A percentile compares a stretch with the other conserved stretches of the same genome.
These are phyloP conservation scores for Cladophialophora psammophila DNA, from an alignment of 2,329 filamentous ascomycete genomes.

Conservation along the genomic window DNA sequence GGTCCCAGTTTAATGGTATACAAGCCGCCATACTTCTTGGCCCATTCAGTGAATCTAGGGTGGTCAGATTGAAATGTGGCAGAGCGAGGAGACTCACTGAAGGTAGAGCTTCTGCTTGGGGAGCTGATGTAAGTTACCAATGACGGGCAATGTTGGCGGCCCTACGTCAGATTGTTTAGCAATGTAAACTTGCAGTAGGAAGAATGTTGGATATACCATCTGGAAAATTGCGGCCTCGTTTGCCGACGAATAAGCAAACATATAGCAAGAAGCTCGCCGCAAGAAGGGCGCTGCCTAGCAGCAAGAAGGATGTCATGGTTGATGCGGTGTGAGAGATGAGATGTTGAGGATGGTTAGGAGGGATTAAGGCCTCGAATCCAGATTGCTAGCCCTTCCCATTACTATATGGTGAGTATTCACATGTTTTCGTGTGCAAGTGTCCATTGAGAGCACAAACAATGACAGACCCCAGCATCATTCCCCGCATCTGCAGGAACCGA, in stretches of 20 bases:
- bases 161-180: constrained; percentile 37
- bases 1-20: constrained; percentile 53
- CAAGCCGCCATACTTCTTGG: constrained; percentile 52
- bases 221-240: constrained; percentile 21
- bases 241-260: constrained; percentile 16
- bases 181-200: background rate
- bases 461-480: too few relatives aligned
- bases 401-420: too few relatives aligned
- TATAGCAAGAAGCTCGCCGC: constrained; percentile 17
- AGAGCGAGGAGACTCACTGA: constrained; percentile 36
- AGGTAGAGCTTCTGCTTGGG: constrained; percentile 45
- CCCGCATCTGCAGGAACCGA: too few relatives aligned
- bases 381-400: too few relatives aligned
- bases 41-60: constrained; percentile 54
- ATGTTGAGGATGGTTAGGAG: too few relatives aligned
- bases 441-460: too few relatives aligned
- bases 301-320: constrained; percentile 10
- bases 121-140: constrained; percentile 59
- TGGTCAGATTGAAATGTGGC: background rate
- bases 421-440: too few relatives aligned
- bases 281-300: constrained; percentile 9
- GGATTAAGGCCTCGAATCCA: too few relatives aligned
- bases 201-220: background rate
- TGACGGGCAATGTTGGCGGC: constrained; percentile 52
- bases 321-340: too few relatives aligned